Evolutionary conservation across 441 rosid genomes (phyloP), one percentile per base, ranked within the genome.

Genomic region (Gossypium schwendimanii): DNA sequence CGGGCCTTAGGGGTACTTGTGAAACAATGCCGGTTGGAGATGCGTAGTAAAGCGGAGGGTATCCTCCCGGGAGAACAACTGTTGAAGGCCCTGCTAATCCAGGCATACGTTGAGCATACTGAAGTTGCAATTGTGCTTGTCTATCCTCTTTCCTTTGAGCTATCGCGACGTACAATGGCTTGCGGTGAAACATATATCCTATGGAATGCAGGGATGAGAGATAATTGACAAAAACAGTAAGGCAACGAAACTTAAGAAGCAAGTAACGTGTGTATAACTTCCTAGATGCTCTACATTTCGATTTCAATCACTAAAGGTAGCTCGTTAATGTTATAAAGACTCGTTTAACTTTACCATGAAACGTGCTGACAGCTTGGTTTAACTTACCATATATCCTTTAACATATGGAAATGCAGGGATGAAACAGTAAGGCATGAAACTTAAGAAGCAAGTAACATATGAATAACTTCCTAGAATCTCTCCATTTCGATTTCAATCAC

Each of bases 121-220:
- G 84, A 61, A 79, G 69, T 72, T 83, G 85, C 58, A 87, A 57
- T 47, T 83, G 87, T 52, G 75, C 76, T 64, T 71, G 75, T 63
- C 90, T 87, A 5, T 87, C 88, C 72, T 83, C 85, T 69, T 87
- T 87, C 69, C 77, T 84, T 57, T 87, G 88, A 78, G 90, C 90
- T 59, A 80, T 83, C 14, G 88, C 88, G 20, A 84, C 84, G 59
- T 87, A 87, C 36, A 87, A 57, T 18, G 84, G 87, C 74, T 87
- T 87, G 31, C 83, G 76, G 28, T 80, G 84, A 76, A 87, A 83
- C 84, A 84, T 81, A 18, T 55, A 41, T 50, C 88, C 88, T 87
- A 69, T 60, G 23, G 36, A 57, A 26, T 45, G 24, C 50, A 41
- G 64, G 10, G 63, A 10, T 17, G 3, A 53, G 53, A 68, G 53